Evolutionary conservation across 108 stramenopile genomes (phyloP).

Genomic region (Nitzschia inconspicua): DNA sequence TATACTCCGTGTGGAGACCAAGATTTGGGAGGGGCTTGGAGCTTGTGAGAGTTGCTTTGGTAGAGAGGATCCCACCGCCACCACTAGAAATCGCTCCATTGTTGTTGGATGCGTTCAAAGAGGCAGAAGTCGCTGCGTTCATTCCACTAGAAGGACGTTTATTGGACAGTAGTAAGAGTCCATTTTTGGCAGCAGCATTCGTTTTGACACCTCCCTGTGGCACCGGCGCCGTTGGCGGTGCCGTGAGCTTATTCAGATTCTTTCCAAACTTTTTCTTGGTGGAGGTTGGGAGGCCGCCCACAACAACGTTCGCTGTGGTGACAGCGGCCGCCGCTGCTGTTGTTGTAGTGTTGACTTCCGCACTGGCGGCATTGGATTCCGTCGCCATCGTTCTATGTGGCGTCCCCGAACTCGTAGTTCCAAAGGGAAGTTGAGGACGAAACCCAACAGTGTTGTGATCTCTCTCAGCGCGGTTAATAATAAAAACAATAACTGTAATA

Average conservation of each 20-base stretch:
- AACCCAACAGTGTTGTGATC: too few species aligned
- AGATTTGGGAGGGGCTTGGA: slow-evolving; percentile 21
- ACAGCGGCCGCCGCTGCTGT: neutral
- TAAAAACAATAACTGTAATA: too few species aligned
- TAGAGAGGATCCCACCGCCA: slow-evolving; percentile 32
- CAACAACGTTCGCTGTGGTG: slow-evolving; percentile 1
- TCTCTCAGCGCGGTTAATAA: too few species aligned
- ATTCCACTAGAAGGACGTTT: slow-evolving; percentile 50
- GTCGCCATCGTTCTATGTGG: too few species aligned
- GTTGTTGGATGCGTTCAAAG: slow-evolving; percentile 1
- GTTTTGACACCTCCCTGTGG: slow-evolving; percentile 20
- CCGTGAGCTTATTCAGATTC: slow-evolving; percentile 81
- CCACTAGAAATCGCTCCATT: slow-evolving; percentile 24
- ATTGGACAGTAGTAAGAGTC: slow-evolving; percentile 72
- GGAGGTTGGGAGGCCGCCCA: too few species aligned
- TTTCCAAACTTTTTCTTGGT: slow-evolving; percentile 83
- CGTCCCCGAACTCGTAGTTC: too few species aligned
- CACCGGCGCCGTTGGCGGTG: slow-evolving; percentile 57
- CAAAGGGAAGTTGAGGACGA: too few species aligned
- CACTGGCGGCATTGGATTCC: too few species aligned
- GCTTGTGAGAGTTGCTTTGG: slow-evolving; percentile 30
- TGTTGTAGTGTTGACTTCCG: too few species aligned
- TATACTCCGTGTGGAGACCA: slow-evolving; percentile 31
- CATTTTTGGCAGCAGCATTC: slow-evolving; percentile 48
- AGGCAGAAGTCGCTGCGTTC: too few species aligned